Evolutionary conservation across 2,329 filamentous ascomycete genomes (phyloP).

Genomic region (Pseudocercospora musae): DNA sequence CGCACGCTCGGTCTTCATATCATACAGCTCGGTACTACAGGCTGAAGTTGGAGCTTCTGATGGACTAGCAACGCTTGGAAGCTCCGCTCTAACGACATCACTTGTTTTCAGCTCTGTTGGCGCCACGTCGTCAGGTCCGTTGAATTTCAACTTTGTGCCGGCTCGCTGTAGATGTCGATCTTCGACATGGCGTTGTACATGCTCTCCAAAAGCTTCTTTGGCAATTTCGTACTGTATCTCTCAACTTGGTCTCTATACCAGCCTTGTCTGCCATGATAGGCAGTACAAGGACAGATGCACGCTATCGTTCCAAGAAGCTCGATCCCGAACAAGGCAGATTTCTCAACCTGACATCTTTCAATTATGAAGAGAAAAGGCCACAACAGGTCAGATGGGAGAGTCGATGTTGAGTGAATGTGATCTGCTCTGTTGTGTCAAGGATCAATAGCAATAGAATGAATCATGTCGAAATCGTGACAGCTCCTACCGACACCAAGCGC

Average conservation of each 20-base stretch:
- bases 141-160: conserved; percentile 5
- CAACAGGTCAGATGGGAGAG: background rate
- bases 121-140: conserved; percentile 1
- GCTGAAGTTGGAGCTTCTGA: background rate
- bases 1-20: background rate
- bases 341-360: background rate
- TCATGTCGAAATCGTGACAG: background rate
- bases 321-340: background rate
- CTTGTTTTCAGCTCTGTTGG: background rate
- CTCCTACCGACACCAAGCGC: background rate
- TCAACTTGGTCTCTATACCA: background rate
- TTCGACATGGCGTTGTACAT: background rate
- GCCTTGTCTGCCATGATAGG: background rate
- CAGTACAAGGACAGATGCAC: background rate
- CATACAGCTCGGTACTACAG: background rate
- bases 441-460: background rate
- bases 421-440: too few species aligned
- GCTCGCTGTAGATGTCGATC: background rate
- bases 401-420: background rate
- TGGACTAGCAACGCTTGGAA: background rate
- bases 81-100: background rate
- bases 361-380: background rate
- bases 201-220: background rate
- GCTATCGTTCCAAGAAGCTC: background rate
- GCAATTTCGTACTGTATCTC: too few species aligned